Evolutionary conservation across 1,139 yeast species (phyloP).

Genomic region (Taiozyma sp.): DNA sequence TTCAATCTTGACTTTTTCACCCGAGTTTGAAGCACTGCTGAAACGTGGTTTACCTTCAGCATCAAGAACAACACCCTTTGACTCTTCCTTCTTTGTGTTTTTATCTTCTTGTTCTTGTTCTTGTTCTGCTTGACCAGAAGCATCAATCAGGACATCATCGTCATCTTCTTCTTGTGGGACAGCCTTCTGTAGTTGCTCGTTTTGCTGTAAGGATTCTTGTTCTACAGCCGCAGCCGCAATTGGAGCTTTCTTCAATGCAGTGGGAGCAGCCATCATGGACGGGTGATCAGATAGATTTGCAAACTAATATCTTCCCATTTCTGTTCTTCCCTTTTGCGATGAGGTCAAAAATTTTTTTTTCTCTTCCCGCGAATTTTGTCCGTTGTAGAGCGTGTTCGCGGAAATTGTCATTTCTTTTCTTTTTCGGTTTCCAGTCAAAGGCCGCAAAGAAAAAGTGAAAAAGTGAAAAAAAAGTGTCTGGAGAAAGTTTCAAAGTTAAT

Average conservation of each 20-base stretch:
- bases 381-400: neutral
- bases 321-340: neutral
- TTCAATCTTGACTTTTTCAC: slow-evolving; percentile 75
- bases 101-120: slow-evolving; percentile 21
- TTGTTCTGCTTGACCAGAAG: slow-evolving; percentile 34
- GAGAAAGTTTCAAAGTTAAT: no score
- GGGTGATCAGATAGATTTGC: neutral
- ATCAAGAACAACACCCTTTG: slow-evolving; percentile 65
- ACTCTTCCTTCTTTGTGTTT: slow-evolving; percentile 29
- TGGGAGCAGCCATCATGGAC: slow-evolving; percentile 65
- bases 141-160: slow-evolving; percentile 66
- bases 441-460: neutral
- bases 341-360: neutral
- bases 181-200: neutral
- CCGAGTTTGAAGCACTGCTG: slow-evolving; percentile 62
- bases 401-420: no score
- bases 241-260: slow-evolving; percentile 36
- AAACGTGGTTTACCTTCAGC: slow-evolving; percentile 90
- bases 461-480: no score
- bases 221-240: slow-evolving; percentile 11
- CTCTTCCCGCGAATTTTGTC: neutral
- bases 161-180: slow-evolving; percentile 24
- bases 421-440: neutral
- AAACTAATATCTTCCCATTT: neutral
- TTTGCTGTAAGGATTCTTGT: slow-evolving; percentile 16